phyloP scores from a whole-genome alignment of 169 alveolate genomes.

The Neospora caninum region DNA sequence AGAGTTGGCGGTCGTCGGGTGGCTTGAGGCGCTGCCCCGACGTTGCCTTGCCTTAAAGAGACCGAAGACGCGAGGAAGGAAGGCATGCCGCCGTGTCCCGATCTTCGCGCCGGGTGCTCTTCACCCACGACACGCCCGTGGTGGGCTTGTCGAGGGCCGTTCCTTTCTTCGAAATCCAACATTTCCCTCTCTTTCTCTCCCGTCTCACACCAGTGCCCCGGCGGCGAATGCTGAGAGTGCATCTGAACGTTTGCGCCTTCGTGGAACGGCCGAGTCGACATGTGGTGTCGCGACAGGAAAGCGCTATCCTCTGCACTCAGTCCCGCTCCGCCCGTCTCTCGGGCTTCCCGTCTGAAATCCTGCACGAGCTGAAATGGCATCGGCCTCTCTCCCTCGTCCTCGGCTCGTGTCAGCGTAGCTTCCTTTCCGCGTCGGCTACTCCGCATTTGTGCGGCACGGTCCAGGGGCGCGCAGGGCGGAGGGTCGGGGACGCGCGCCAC shows the following conservation, averaged over 20 bases:
- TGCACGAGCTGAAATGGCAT: background rate
- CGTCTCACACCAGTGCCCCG: background rate
- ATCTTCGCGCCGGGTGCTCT: background rate
- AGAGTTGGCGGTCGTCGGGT: background rate
- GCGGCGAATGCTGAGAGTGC: background rate
- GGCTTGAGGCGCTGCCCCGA: background rate
- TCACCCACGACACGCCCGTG: background rate
- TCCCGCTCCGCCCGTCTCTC: background rate
- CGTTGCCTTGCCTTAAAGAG: background rate
- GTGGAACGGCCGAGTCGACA: background rate
- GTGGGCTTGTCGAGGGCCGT: background rate
- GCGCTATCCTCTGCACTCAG: background rate
- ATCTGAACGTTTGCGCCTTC: background rate
- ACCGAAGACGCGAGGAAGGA: background rate
- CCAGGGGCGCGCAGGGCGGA: background rate
- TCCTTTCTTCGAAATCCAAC: background rate
- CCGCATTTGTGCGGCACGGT: background rate
- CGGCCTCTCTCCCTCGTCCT: background rate
- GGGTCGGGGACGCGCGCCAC: background rate
- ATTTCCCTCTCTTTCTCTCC: background rate
- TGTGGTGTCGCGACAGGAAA: background rate
- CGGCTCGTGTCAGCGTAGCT: background rate
- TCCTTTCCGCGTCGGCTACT: background rate
- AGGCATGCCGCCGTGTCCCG: background rate
- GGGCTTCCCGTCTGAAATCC: background rate